Evolutionary conservation across 306 rosid genomes (phyloP), one percentile per base, ranked within the genome.

Genomic region (Heteromeles arbutifolia): DNA sequence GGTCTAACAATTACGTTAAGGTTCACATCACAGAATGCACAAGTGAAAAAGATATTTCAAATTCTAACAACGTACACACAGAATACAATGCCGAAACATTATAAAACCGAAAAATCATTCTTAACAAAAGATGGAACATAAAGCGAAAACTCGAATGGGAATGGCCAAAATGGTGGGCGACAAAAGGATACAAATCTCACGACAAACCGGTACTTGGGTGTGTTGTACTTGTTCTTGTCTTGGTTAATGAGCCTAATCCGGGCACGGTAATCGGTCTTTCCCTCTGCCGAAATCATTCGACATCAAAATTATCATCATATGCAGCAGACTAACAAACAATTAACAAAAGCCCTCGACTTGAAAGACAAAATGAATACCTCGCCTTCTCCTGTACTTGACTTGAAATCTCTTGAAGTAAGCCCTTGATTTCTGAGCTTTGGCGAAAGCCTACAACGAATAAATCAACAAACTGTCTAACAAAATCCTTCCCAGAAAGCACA

Each of bases 221-320:
- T 93, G 73, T 93, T 93, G 73, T 91, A 93, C 63, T 91, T 93
- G 79, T 93, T 93, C 77, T 93, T 93, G 73, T 94, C 98, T 31
- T 94, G 98, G 22, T 94, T 94, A 14, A 94, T 93, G 61, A 93
- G 73, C 17, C 98, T 86, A 83, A 91, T 86, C 73, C 98, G 78
- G 9, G 98, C 98, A 0, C 98, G 80, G 74, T 94, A 94, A 62
- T 94, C 98, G 0, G 98, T 94, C 87, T 91, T 94, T 0, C 98
- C 97, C 86, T 85, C 44, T 39, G 44, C 39, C 9, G 3, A 39
- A 8, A 39, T 9, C 44, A 39, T 39, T 39, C 12, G 44, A 39
- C 44, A 39, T 39, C 1, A 0, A 39, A 39, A 39, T 39, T 39
- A 39, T 39, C 44, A 39, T 39, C 44, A 39, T 2, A 39, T 39